These are phyloP conservation scores for Neonectria hederae DNA, from an alignment of 2,329 filamentous ascomycete species.

Conservation along the genomic window DNA sequence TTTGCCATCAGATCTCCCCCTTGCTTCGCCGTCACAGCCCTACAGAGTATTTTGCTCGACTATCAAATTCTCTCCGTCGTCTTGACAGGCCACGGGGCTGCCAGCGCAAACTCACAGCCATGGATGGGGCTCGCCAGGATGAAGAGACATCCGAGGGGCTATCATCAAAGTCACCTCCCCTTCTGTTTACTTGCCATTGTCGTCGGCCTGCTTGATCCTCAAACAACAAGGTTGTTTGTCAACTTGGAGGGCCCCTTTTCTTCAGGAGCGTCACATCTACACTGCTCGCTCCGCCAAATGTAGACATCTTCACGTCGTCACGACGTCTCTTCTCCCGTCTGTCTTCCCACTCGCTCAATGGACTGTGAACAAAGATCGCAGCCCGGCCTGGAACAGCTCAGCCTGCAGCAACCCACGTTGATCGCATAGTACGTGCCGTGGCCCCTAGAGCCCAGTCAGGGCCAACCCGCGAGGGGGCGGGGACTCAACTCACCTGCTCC, in stretches of 20 bases:
- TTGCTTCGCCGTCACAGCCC: background rate
- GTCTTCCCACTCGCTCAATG: slow-evolving; percentile 7
- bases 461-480: slow-evolving; percentile 2
- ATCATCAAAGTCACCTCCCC: background rate
- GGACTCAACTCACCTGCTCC: slow-evolving; percentile 9
- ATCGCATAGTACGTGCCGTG: slow-evolving; percentile 23
- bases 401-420: slow-evolving; percentile 31
- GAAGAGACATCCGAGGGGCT: background rate
- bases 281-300: background rate
- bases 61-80: background rate
- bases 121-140: background rate
- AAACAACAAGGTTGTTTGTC: background rate
- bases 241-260: background rate
- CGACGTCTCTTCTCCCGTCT: background rate
- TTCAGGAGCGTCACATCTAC: background rate
- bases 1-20: slow-evolving; percentile 1
- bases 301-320: background rate
- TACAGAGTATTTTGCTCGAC: background rate
- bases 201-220: background rate
- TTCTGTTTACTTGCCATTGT: background rate
- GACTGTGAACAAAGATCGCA: slow-evolving; percentile 18
- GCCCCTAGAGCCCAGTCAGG: background rate
- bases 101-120: background rate
- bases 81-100: background rate
- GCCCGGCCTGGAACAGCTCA: slow-evolving; percentile 17